phyloP scores from a whole-genome alignment of 2,329 filamentous ascomycete genomes.

The Botrytis galanthina region DNA sequence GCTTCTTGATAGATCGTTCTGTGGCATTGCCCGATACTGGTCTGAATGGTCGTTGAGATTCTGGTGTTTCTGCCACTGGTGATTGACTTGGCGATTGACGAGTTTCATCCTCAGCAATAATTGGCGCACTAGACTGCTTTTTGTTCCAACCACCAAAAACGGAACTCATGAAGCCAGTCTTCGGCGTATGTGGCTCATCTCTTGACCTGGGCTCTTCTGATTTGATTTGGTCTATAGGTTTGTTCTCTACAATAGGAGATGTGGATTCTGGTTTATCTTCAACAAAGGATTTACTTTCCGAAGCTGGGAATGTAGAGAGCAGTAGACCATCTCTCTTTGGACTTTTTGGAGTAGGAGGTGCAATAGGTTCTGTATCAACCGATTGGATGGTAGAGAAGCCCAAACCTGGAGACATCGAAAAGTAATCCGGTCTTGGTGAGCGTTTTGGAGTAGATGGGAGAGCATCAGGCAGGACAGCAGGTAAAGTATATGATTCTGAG shows the following conservation, averaged over 20 bases:
- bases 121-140: slow-evolving; percentile 41
- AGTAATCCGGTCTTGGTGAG: slow-evolving; percentile 27
- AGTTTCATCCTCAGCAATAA: slow-evolving; percentile 65
- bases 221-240: not conserved
- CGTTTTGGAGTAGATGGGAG: not conserved
- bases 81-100: slow-evolving; percentile 55
- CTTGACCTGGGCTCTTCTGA: not conserved
- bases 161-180: slow-evolving; percentile 44
- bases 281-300: not conserved
- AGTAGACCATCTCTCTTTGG: slow-evolving; percentile 57
- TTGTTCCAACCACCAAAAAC: slow-evolving; percentile 47
- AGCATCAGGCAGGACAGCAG: slow-evolving; percentile 16
- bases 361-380: slow-evolving; percentile 36
- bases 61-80: slow-evolving; percentile 48
- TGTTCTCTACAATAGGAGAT: not conserved
- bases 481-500: slow-evolving; percentile 20
- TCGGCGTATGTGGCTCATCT: slow-evolving; percentile 42
- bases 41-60: slow-evolving; percentile 58
- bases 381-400: slow-evolving; percentile 36
- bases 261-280: not conserved
- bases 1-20: slow-evolving; percentile 44
- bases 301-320: slow-evolving; percentile 43
- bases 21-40: slow-evolving; percentile 60
- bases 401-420: slow-evolving; percentile 32
- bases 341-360: slow-evolving; percentile 44